phyloP scores from a whole-genome alignment of 257 asterid species.

The Misopates orontium region DNA sequence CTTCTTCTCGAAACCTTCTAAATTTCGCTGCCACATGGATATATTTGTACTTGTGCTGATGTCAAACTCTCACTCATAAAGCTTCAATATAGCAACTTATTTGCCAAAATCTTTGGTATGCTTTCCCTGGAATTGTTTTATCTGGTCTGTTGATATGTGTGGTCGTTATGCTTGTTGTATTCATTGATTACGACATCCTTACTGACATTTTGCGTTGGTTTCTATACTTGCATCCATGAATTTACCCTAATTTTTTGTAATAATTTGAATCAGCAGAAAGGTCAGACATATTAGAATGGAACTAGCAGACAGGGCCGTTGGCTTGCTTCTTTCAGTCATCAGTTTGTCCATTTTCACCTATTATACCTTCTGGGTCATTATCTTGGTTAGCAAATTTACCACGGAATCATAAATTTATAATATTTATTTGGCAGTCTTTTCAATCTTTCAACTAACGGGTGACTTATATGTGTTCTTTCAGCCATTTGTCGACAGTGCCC shows the following conservation, averaged over 20 bases:
- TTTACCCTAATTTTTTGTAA: neutral
- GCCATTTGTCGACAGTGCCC: slow-evolving; percentile 86
- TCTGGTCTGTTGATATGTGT: no score
- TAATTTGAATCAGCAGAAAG: slow-evolving; percentile 23
- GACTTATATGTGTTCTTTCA: slow-evolving; percentile 38
- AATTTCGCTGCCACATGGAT: no score
- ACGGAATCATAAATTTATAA: neutral
- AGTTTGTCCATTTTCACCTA: slow-evolving; percentile 86
- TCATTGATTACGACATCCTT: no score
- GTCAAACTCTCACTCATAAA: no score
- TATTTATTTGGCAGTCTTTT: neutral
- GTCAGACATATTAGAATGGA: slow-evolving; percentile 41
- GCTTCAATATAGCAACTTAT: no score
- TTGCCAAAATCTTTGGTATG: no score
- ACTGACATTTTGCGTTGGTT: no score
- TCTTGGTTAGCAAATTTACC: slow-evolving; percentile 56
- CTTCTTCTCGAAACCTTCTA: no score
- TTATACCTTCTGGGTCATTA: slow-evolving; percentile 88
- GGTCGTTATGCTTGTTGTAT: no score
- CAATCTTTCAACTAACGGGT: neutral
- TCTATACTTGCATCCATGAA: no score
- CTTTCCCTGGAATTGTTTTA: no score
- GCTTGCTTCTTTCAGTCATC: slow-evolving; percentile 65
- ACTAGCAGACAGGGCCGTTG: slow-evolving; percentile 77
- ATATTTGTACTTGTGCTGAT: no score